Evolutionary conservation across 345 rosid species (phyloP), one percentile per base, ranked within the genome.

Genomic region (Hirschfeldia incana): DNA sequence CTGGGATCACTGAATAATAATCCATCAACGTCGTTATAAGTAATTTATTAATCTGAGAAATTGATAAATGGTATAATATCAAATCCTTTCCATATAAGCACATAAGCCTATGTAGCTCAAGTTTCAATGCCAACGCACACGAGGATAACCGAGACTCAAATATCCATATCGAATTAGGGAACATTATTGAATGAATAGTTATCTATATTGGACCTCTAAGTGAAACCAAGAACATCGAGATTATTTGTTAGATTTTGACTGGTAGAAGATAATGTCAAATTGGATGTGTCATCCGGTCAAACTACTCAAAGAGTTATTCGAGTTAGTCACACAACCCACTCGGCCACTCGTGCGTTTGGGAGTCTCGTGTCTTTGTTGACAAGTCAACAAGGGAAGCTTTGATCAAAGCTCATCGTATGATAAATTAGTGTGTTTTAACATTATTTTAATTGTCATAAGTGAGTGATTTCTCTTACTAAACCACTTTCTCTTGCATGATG

Each of bases 331-430:
- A 68, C 37, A 74, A 79, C 30, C 73, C 82, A 79, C 82, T 79
- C 82, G 82, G 21, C 73, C 82, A 79, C 82, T 79, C 82, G 82
- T 79, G 82, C 79, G 78, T 79, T 73, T 79, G 51, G 33, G 39
- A 62, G 61, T 67, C 65, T 79, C 36, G 69, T 61, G 16, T 73
- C 55, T 34, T 27, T 61, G 65, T 74, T 63, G 82, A 74, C 75
- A 51, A 69, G 82, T 79, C 82, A 79, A 74, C 61, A 74, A 79
- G 29, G 71, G 71, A 74, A 79, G 75, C 78, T 74, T 74, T 74
- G 75, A n/a, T 63, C 70, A 70, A 74, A 67, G 15, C 60, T 59
- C 26, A 34, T 78, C 58, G 29, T 53, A 65, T 27, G n/a, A 33
- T 65, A 64, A 65, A 39, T 2, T 36, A 12, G 44, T n/a, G 55